Base-by-base conservation (phyloP, 2,329 filamentous ascomycete species). In the Neophaeococcomyces mojaviensis region DNA sequence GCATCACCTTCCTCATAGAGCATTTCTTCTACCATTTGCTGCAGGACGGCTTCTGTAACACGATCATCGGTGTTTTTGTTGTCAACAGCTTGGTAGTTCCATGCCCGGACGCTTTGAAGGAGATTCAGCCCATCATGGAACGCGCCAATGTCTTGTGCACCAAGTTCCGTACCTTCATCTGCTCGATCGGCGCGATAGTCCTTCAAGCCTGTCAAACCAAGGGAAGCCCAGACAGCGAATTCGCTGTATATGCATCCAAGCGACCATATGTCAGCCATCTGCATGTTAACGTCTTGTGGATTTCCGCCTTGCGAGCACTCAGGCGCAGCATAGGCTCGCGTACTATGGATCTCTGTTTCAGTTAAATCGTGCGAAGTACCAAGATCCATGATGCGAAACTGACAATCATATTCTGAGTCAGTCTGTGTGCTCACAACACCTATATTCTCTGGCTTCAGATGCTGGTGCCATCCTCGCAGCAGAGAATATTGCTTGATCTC, bases 161-260 rank as follows among this genome's bases (percentile, higher is more conserved):
- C 20, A 13, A 38, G 10, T 4, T 19, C 7, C 19, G 6, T 1
- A 57, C 54, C n/a, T 54, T 43, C 28, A 34, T 22, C 3, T 53
- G 56, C 19, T 10, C 45, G 38, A 12, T 16, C 34, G 47, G 62
- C 60, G 18, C 54, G 54, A 37, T 54, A 39, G 16, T 39, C 28
- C 19, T 16, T 13, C 30, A 46, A 44, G 22, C 55, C 54, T 24
- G 12, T 8, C 7, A 24, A 13, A 16, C 57, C 59, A 32, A 56
- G 48, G 1, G 54, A 53, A 4, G 63, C 37, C 56, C 58, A 60
- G 13, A 42, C 40, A 37, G 43, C 46, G 16, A 48, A 46, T 49
- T 65, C 61, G 42, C 61, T 65, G 31, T 53, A 61, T 2, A 65
- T 53, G 50, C 60, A 61, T 5, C 57, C 61, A 19, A 65, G 45